These are phyloP conservation scores for Hepatocystis sp. DNA, from an alignment of 169 alveolate genomes.

Conservation along the genomic window DNA sequence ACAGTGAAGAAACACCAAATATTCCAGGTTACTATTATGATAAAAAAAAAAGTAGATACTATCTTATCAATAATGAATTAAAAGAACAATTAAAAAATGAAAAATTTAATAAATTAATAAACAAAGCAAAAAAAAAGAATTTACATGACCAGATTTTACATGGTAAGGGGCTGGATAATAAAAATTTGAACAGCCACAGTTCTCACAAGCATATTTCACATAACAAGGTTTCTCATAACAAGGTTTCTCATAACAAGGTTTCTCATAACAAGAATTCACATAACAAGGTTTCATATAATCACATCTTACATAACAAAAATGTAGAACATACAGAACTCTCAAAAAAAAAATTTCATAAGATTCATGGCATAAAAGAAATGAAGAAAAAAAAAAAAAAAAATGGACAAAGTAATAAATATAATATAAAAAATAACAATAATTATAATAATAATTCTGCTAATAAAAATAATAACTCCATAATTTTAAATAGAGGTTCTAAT, in stretches of 20 bases:
- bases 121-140: constrained; percentile 75
- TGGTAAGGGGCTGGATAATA: no score
- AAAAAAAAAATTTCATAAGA: constrained; percentile 59
- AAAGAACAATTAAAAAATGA: constrained; percentile 59
- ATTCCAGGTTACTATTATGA: constrained; percentile 67
- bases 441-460: no score
- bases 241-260: no score
- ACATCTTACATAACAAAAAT: constrained; percentile 50
- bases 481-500: constrained; percentile 9
- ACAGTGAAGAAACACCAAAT: constrained; percentile 3
- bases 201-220: no score
- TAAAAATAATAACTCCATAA: constrained; percentile 9
- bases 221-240: no score
- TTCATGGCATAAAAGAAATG: constrained; percentile 75
- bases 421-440: constrained; percentile 33
- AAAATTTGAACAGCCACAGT: no score
- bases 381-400: constrained; percentile 74
- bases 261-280: no score
- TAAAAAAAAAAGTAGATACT: constrained; percentile 68
- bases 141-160: no score
- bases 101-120: constrained; percentile 47
- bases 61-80: constrained; percentile 59
- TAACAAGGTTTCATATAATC: no score
- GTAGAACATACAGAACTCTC: constrained; percentile 14
- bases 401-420: constrained; percentile 11